Evolutionary conservation across 2,329 filamentous ascomycete genomes (phyloP).

Genomic region (Penicillium fuscoglaucum): DNA sequence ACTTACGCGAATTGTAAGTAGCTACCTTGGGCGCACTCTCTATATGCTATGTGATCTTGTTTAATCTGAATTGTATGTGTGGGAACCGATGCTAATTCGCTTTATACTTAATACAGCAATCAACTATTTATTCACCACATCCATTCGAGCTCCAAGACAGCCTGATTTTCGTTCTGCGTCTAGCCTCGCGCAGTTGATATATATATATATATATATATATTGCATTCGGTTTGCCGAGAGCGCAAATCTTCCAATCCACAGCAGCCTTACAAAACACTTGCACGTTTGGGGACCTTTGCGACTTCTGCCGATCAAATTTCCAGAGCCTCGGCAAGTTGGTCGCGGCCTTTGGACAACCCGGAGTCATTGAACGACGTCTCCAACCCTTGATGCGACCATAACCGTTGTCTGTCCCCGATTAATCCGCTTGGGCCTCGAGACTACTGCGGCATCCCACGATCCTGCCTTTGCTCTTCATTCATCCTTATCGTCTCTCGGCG

Average conservation of each 20-base stretch:
- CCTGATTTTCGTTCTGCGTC: background rate
- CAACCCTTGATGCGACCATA: background rate
- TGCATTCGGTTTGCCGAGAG: background rate
- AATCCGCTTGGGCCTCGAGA: background rate
- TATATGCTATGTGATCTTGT: background rate
- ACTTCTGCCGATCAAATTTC: background rate
- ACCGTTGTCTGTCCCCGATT: background rate
- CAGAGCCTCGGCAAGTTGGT: constrained; percentile 1
- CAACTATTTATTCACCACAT: background rate
- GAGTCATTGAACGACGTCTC: background rate
- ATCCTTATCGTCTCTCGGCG: background rate
- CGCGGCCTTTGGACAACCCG: background rate
- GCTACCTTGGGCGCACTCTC: background rate
- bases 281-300: background rate
- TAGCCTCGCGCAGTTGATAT: background rate
- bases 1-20: background rate
- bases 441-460: background rate
- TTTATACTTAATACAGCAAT: background rate
- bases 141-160: background rate
- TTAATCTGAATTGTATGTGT: background rate
- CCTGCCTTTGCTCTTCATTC: background rate
- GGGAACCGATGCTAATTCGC: background rate
- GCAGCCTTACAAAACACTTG: background rate
- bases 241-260: background rate
- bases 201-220: background rate